Evolutionary conservation across 164 flowering plant genomes (phyloP).

Genomic region (Tetracentron sinense): DNA sequence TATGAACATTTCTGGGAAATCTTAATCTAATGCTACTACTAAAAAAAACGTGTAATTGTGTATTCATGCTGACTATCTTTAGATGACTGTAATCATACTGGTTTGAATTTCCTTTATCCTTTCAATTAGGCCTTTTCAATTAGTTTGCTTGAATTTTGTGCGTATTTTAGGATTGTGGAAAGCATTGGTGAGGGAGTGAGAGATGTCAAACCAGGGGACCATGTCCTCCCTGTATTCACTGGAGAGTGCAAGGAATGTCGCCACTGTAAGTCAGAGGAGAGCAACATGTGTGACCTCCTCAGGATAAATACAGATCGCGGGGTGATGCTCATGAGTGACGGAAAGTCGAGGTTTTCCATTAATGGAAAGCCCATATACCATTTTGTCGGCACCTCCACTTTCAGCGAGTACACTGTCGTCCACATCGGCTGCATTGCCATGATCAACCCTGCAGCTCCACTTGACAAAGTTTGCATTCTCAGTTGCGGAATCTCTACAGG

Average conservation of each 20-base stretch:
- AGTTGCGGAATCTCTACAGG: constrained; percentile 70
- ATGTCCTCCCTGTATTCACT: constrained; percentile 66
- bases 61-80: neutral
- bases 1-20: constrained; percentile 15
- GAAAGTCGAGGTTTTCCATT: constrained; percentile 49
- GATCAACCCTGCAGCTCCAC: constrained; percentile 57
- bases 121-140: neutral
- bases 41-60: neutral
- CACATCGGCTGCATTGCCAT: constrained; percentile 57
- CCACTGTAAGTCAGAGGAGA: constrained; percentile 61
- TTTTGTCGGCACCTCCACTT: constrained; percentile 62
- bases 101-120: neutral
- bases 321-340: constrained; percentile 61
- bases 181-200: constrained; percentile 69
- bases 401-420: constrained; percentile 55
- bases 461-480: constrained; percentile 65
- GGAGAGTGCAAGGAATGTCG: constrained; percentile 60
- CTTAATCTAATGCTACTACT: neutral
- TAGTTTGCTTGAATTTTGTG: neutral
- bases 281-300: constrained; percentile 68
- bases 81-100: neutral
- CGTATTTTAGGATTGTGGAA: constrained; percentile 47
- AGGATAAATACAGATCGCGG: constrained; percentile 64
- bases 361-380: constrained; percentile 62
- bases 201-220: constrained; percentile 54